Percentiles rank a stretch among this genome's conserved stretches.
Conservation (phyloP, 257 asterid species). For the Apocynum venetum region DNA sequence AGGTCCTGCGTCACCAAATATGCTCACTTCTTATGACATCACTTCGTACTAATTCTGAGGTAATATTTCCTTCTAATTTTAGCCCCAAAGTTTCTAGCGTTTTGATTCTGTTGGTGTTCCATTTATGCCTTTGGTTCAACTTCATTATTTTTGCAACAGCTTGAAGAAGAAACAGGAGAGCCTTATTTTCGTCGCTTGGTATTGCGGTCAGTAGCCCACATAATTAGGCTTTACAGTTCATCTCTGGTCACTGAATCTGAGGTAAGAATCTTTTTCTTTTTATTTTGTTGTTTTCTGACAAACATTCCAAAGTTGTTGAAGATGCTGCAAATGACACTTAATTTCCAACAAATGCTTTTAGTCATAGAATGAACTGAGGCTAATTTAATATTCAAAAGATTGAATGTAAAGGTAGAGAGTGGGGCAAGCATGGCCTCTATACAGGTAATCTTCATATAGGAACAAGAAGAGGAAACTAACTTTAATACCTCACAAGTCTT, state of each 20-base stretch:
- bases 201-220: slow-evolving; percentile 90
- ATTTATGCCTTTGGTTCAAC: slow-evolving; percentile 3
- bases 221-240: slow-evolving; percentile 93
- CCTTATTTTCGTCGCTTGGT: slow-evolving; percentile 95
- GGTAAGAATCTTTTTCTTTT: slow-evolving; percentile 33
- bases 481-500: not conserved
- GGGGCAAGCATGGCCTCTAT: not conserved
- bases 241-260: slow-evolving; percentile 90
- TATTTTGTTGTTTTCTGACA: not conserved
- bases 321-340: not conserved
- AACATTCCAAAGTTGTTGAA: not conserved
- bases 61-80: slow-evolving; percentile 25
- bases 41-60: slow-evolving; percentile 97
- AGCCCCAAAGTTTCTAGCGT: slow-evolving; percentile 2
- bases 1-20: slow-evolving; percentile 83
- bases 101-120: slow-evolving; percentile 6
- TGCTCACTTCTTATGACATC: slow-evolving; percentile 99
- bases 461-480: not conserved
- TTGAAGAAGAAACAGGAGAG: slow-evolving; percentile 93
- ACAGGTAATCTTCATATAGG: not conserved
- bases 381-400: too few species aligned
- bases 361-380: not conserved
- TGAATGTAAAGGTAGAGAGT: slow-evolving; percentile 1
- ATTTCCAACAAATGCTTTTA: not conserved
- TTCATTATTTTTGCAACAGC: slow-evolving; percentile 37